Percentiles rank a stretch among this genome's conserved stretches.
phyloP scores from a whole-genome alignment of 495 filamentous ascomycete species.

The Aspergillus avenaceus region DNA sequence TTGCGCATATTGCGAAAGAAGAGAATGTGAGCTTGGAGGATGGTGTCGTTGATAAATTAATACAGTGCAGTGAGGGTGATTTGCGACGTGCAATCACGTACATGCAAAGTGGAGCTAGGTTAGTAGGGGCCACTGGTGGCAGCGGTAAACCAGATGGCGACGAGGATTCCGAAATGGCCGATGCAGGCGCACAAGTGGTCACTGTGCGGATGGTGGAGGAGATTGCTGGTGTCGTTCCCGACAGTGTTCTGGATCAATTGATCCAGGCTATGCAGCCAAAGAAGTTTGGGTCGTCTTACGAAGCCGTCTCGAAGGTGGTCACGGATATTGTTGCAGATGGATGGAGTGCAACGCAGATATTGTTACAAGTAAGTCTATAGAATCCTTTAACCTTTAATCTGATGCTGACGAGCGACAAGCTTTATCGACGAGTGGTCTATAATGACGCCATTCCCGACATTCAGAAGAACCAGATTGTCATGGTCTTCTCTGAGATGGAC shows the following conservation, averaged over 20 bases:
- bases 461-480: conserved; percentile 87
- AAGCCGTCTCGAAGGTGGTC: conserved; percentile 69
- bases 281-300: conserved; percentile 60
- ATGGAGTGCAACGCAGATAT: conserved; percentile 92
- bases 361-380: conserved; percentile 60
- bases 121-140: conserved; percentile 57
- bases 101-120: conserved; percentile 80
- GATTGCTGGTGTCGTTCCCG: conserved; percentile 92
- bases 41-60: conserved; percentile 77
- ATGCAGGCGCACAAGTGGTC: conserved; percentile 43
- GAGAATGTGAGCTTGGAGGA: conserved; percentile 73
- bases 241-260: conserved; percentile 62
- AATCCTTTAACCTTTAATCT: neutral
- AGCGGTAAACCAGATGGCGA: conserved; percentile 45
- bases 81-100: conserved; percentile 94
- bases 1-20: conserved; percentile 73
- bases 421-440: conserved; percentile 79
- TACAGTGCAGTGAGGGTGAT: conserved; percentile 88
- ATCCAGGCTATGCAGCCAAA: conserved; percentile 74
- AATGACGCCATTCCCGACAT: conserved; percentile 77
- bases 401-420: conserved; percentile 38
- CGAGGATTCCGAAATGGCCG: conserved; percentile 46
- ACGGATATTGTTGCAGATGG: conserved; percentile 93
- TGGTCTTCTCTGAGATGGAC: conserved; percentile 87
- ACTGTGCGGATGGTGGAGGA: conserved; percentile 82